These are phyloP conservation scores for Marchantia paleacea DNA, from an alignment of 225 moss, liverwort and hornwort species.

Conservation along the genomic window DNA sequence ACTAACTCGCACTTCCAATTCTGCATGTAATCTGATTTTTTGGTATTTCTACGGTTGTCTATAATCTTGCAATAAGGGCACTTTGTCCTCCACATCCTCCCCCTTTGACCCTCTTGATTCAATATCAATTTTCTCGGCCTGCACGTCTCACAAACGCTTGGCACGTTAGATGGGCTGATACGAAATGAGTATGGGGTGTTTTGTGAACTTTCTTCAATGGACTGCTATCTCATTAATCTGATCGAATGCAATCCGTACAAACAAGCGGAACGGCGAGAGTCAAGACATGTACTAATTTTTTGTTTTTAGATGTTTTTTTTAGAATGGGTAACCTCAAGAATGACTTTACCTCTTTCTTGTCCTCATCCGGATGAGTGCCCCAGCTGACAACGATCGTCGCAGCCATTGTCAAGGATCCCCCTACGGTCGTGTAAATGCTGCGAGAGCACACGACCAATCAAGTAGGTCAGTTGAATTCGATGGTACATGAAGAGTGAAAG, in stretches of 20 bases:
- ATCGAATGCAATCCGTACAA: not conserved
- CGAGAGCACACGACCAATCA: not conserved
- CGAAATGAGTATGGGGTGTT: not conserved
- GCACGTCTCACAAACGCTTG: not conserved
- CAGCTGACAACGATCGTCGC: slow-evolving; percentile 4
- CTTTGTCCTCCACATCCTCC: slow-evolving; percentile 1
- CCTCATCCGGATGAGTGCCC: not conserved
- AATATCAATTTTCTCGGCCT: not conserved
- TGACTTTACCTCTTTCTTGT: not conserved
- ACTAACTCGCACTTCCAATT: too few species aligned
- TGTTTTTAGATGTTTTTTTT: too few species aligned
- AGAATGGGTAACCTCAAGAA: not conserved
- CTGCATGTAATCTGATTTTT: too few species aligned
- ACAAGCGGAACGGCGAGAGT: not conserved
- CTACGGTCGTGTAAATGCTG: slow-evolving; percentile 9
- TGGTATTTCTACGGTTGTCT: not conserved
- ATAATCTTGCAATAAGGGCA: slow-evolving; percentile 4
- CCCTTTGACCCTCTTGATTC: not conserved
- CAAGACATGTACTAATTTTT: not conserved
- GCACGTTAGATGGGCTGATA: not conserved
- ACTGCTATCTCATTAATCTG: too few species aligned
- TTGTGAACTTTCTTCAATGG: too few species aligned
- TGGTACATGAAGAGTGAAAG: not conserved
- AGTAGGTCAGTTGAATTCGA: not conserved
- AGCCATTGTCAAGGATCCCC: slow-evolving; percentile 11